These are phyloP conservation scores for Dendrobium officinale DNA, from an alignment of 106 monocot genomes.

Conservation along the genomic window DNA sequence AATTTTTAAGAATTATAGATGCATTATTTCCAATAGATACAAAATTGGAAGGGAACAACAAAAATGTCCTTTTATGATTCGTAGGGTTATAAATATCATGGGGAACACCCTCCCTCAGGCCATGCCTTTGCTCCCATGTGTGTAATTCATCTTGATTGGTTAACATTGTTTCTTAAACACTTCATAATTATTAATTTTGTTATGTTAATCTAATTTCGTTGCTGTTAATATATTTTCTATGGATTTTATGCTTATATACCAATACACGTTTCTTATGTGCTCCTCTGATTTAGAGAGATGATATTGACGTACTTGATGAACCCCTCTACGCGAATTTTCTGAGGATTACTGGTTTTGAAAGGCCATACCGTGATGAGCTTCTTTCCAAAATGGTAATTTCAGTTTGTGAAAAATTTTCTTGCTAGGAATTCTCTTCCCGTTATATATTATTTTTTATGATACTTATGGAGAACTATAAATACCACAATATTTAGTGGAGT, in stretches of 20 bases:
- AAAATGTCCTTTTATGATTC: not conserved
- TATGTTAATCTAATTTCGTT: not conserved
- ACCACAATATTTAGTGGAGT: not conserved
- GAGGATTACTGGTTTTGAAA: slow-evolving; percentile 48
- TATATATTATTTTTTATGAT: not conserved
- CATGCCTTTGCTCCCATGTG: not conserved
- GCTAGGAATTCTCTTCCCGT: not conserved
- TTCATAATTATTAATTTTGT: not conserved
- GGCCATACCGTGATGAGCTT: slow-evolving; percentile 78
- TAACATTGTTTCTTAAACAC: not conserved
- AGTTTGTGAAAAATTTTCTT: not conserved
- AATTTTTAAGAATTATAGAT: not conserved
- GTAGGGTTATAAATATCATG: not conserved
- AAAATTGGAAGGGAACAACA: not conserved
- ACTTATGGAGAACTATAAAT: not conserved
- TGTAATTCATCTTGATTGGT: not conserved
- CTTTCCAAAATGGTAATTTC: slow-evolving; percentile 55
- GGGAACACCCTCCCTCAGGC: not conserved
- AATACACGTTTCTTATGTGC: not conserved
- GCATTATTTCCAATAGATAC: not conserved
- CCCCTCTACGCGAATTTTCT: slow-evolving; percentile 86
- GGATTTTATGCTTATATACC: not conserved
- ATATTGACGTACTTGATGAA: slow-evolving; percentile 85
- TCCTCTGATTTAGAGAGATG: slow-evolving; percentile 57
- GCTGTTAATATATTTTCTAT: not conserved